A percentile compares a stretch with the other conserved stretches of the same genome.
These are phyloP conservation scores for Erodium chrysanthum DNA, from an alignment of 441 rosid species.

Conservation along the genomic window DNA sequence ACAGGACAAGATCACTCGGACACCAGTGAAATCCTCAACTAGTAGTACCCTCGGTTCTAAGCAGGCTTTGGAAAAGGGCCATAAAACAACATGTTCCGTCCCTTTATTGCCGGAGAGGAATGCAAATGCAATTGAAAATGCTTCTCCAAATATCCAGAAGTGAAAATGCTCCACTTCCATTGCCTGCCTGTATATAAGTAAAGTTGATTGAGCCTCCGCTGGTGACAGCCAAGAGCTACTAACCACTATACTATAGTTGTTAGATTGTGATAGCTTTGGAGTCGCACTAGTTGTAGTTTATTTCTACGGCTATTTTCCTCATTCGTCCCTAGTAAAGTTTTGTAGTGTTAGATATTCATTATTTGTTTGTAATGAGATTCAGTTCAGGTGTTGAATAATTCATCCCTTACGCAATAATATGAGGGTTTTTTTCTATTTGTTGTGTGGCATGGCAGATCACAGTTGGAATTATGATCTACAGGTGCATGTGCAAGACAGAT, in stretches of 20 bases:
- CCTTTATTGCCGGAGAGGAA: conserved; percentile 29
- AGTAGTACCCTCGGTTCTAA: conserved; percentile 24
- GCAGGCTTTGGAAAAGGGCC: conserved; percentile 23
- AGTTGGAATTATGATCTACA: neutral
- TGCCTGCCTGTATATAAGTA: no score
- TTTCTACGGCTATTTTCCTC: neutral
- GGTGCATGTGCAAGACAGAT: neutral
- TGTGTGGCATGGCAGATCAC: no score
- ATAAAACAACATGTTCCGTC: conserved; percentile 16
- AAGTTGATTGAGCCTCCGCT: no score
- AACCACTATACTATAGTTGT: neutral
- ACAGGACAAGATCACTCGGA: conserved; percentile 24
- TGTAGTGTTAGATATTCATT: neutral
- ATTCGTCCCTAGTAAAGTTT: neutral
- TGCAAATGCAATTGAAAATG: conserved; percentile 32
- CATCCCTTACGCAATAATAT: neutral
- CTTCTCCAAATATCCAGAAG: conserved; percentile 54
- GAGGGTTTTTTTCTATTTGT: neutral
- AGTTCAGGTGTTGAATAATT: neutral
- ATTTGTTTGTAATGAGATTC: neutral
- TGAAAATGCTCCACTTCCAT: neutral
- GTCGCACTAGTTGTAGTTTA: neutral
- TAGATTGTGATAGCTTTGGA: neutral
- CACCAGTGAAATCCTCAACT: conserved; percentile 19
- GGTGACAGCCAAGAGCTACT: conserved; percentile 5